Percentiles rank a stretch among this genome's conserved stretches.
These are phyloP conservation scores for Auriscalpium orientale DNA, from an alignment of 768 basidiomycete genomes.

Conservation along the genomic window DNA sequence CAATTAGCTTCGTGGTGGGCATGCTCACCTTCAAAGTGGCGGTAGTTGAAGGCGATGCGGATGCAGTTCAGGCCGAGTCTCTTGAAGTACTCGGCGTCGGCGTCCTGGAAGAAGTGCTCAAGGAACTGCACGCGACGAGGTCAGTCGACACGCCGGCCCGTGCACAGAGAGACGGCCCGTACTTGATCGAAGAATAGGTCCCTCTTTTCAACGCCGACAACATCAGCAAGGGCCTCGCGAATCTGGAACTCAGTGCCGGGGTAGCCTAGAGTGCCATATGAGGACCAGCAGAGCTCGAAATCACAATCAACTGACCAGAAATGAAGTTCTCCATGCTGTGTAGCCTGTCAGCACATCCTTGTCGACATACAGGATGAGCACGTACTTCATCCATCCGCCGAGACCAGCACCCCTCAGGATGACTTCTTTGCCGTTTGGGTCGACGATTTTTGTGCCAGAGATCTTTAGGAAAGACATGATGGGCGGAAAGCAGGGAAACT, in stretches of 20 bases:
- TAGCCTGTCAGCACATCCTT: neutral
- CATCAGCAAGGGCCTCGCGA: conserved; percentile 56
- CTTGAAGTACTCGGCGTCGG: conserved; percentile 71
- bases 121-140: conserved; percentile 44
- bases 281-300: conserved; percentile 1
- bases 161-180: conserved; percentile 2
- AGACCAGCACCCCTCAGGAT: conserved; percentile 69
- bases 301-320: conserved; percentile 31
- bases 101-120: conserved; percentile 75
- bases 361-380: conserved; percentile 11
- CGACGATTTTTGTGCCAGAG: conserved; percentile 52
- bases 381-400: conserved; percentile 84
- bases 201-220: conserved; percentile 59
- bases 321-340: conserved; percentile 73
- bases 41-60: conserved; percentile 68
- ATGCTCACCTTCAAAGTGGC: conserved; percentile 50
- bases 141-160: neutral
- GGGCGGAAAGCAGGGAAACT: neutral
- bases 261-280: conserved; percentile 37
- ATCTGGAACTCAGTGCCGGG: conserved; percentile 80
- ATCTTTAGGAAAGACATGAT: conserved; percentile 50
- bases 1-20: conserved; percentile 9
- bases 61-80: conserved; percentile 76
- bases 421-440: conserved; percentile 48
- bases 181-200: conserved; percentile 84